phyloP scores from a whole-genome alignment of 768 basidiomycete species.

The Rhizopogon roseolus region DNA sequence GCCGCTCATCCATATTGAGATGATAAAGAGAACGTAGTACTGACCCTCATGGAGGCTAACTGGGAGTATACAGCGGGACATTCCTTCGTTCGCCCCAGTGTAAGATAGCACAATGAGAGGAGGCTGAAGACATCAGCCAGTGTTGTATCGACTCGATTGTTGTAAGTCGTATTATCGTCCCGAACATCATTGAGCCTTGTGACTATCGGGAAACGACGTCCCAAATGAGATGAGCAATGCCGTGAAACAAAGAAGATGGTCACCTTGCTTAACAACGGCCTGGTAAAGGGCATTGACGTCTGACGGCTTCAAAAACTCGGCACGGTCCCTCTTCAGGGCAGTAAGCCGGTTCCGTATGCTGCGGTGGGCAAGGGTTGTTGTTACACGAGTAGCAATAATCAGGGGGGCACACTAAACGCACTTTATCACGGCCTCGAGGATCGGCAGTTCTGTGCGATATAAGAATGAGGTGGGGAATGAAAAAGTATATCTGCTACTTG shows the following conservation, averaged over 20 bases:
- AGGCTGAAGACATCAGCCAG: slow-evolving; percentile 95
- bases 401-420: slow-evolving; percentile 28
- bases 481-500: slow-evolving; percentile 26
- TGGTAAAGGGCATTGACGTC: slow-evolving; percentile 94
- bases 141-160: slow-evolving; percentile 91
- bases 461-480: slow-evolving; percentile 15
- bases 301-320: slow-evolving; percentile 86
- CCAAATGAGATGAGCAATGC: not conserved
- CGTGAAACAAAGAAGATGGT: slow-evolving; percentile 10
- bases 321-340: slow-evolving; percentile 89
- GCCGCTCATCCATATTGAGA: not conserved
- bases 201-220: slow-evolving; percentile 41
- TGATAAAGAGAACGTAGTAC: slow-evolving; percentile 29
- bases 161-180: slow-evolving; percentile 67
- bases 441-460: slow-evolving; percentile 68
- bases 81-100: slow-evolving; percentile 93
- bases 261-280: slow-evolving; percentile 90
- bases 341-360: slow-evolving; percentile 95
- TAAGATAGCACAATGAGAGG: slow-evolving; percentile 95
- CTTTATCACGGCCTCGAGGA: slow-evolving; percentile 94
- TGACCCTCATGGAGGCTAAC: slow-evolving; percentile 91
- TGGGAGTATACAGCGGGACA: slow-evolving; percentile 95
- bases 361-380: slow-evolving; percentile 20
- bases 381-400: slow-evolving; percentile 15
- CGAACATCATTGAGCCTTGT: slow-evolving; percentile 90